phyloP scores from a whole-genome alignment of 78 protist species.

The Dictyostelium discoideum region dicty_2.7 NC_007088.5:3908501-3909000 shows the following conservation, averaged over 20 bases:
- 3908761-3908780: not conserved
- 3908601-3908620: not conserved
- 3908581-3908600: not conserved
- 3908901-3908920: not conserved
- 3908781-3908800: not conserved
- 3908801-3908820: slow-evolving; percentile 21
- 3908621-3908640: slow-evolving; percentile 18
- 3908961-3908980: slow-evolving; percentile 6
- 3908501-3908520: too few species aligned
- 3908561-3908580: not conserved
- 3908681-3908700: not conserved
- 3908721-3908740: too few species aligned
- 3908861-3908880: slow-evolving; percentile 14
- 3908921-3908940: not conserved
- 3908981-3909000: too few species aligned
- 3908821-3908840: slow-evolving; percentile 10
- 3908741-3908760: too few species aligned
- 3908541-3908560: slow-evolving; percentile 1
- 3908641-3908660: slow-evolving; percentile 19
- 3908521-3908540: not conserved
- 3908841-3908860: slow-evolving; percentile 28
- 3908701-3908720: not conserved
- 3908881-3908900: not conserved
- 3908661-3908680: too few species aligned
- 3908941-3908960: slow-evolving; percentile 24